Evolutionary conservation across 116 monocot species (phyloP), one percentile per base, ranked within the genome.

Genomic region (Dioscorea cayenensis): DNA sequence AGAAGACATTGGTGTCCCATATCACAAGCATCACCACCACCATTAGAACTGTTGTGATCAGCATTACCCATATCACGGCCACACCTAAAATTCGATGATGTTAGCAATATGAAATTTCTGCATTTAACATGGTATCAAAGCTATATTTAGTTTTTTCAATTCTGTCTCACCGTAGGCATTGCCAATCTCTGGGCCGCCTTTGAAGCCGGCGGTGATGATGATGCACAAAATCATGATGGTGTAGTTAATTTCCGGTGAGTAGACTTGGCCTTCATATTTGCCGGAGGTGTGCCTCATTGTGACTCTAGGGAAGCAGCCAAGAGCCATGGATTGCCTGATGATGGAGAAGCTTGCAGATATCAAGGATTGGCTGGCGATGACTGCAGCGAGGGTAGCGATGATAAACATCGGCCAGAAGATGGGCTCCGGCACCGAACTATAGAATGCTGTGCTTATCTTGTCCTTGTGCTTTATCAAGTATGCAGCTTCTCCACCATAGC

Each of bases 331-430:
- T 70, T 94, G 90, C 52, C 87, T 72, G 50, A 94, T 87, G 61
- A 94, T 85, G 63, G 94, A 94, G 72, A 90, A 94, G 51, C 87
- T 87, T 32, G 94, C 87, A 13, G 94, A 87, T 63, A 94, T 94
- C 20, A 83, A 73, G 18, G 94, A 78, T 63, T 94, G 94, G 60
- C 94, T 94, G 14, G 89, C 94, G 7, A 94, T 87, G 6, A 94
- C 49, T 20, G 90, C 90, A 17, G 87, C 94, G 1, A 85, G 70
- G 1, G 90, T 90, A 8, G 90, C 76, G 27, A 94, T 73, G 3
- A 90, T 22, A 43, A 94, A 94, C 69, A 94, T 84, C 12, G 94
- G 94, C 94, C 90, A 94, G 50, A 94, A 94, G 7, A 87, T 4
- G 5, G 85, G 62, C 35, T 87, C 82, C 29, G 93, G 93, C 16